A percentile compares a stretch with the other conserved stretches of the same genome.
phyloP scores from a whole-genome alignment of 169 alveolate species.

The Plasmodium sp. region DNA sequence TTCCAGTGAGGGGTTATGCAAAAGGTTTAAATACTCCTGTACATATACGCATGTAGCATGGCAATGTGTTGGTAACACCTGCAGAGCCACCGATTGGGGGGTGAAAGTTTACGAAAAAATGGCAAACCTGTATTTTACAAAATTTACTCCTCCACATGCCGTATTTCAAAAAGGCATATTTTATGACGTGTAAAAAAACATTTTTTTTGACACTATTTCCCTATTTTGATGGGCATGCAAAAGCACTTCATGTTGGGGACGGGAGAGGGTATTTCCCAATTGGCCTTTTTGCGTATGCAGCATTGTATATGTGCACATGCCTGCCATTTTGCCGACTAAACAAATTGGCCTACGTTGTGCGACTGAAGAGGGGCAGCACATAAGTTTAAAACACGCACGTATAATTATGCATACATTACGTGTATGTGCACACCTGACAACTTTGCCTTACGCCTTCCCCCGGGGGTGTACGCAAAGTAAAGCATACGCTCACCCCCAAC shows the following conservation, averaged over 20 bases:
- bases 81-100: neutral
- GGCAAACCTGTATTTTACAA: neutral
- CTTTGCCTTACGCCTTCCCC: neutral
- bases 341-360: neutral
- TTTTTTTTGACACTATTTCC: neutral
- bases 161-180: neutral
- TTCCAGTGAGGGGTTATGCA: neutral
- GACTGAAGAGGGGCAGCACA: neutral
- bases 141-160: neutral
- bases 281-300: neutral
- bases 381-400: neutral
- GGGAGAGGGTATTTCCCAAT: neutral
- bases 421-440: neutral
- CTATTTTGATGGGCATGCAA: neutral
- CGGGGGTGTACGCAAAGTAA: neutral
- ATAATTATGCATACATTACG: neutral
- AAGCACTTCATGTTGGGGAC: neutral
- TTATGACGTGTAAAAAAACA: neutral
- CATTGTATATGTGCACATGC: neutral
- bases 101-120: neutral
- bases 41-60: neutral
- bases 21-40: neutral
- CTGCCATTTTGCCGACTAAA: neutral
- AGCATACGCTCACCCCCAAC: neutral
- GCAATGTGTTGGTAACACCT: neutral